A percentile compares a stretch with the other conserved stretches of the same genome.
Conservation (phyloP, 2,329 filamentous ascomycete genomes). For the Neoascochyta sp. region DNA sequence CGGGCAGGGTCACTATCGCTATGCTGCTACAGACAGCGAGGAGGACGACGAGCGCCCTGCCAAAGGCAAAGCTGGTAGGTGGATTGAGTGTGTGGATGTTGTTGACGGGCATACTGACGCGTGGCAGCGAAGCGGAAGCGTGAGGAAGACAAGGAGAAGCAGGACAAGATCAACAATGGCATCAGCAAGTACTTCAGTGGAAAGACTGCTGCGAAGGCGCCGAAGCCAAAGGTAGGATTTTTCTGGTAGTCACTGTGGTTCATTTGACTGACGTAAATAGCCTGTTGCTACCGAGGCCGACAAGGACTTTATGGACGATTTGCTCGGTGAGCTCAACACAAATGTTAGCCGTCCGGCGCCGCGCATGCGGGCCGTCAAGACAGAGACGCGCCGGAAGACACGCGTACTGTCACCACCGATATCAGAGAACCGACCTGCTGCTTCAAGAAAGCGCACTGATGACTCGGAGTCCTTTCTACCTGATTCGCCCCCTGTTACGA, state of each 20-base stretch:
- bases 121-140: constrained; percentile 74
- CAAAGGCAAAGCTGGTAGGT: constrained; percentile 56
- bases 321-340: constrained; percentile 83
- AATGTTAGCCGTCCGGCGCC: constrained; percentile 60
- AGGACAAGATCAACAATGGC: constrained; percentile 82
- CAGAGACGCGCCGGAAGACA: constrained; percentile 71
- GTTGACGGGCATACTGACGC: constrained; percentile 14
- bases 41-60: constrained; percentile 65
- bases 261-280: constrained; percentile 44
- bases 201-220: constrained; percentile 58
- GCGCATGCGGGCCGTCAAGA: constrained; percentile 64
- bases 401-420: constrained; percentile 75
- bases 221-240: constrained; percentile 72
- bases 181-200: constrained; percentile 94
- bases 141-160: constrained; percentile 79
- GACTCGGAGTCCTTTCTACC: constrained; percentile 44
- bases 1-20: constrained; percentile 70
- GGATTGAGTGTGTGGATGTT: no score
- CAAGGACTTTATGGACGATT: constrained; percentile 76
- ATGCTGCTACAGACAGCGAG: constrained; percentile 64
- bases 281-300: constrained; percentile 79
- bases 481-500: constrained; percentile 40
- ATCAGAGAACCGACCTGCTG: constrained; percentile 42
- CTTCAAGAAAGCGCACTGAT: constrained; percentile 16
- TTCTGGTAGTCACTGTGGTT: not conserved